phyloP scores from a whole-genome alignment of 805 yeast species.

The Maudiozyma bulderi region DNA sequence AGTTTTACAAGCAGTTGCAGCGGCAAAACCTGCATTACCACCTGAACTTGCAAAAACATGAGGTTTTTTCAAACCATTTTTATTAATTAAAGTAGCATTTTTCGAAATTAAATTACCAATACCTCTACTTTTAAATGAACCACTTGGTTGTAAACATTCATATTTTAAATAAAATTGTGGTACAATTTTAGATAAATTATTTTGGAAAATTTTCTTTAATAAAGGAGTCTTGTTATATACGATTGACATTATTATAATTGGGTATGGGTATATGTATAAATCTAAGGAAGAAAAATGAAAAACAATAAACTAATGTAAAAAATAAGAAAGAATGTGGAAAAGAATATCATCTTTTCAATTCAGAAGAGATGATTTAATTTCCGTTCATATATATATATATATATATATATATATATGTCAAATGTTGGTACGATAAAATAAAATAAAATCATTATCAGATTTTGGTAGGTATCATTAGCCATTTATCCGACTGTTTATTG shows the following conservation, averaged over 20 bases:
- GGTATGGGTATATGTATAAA: neutral
- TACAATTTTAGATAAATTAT: constrained; percentile 1
- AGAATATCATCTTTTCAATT: no score
- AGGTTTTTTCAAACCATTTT: constrained; percentile 22
- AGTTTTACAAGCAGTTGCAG: constrained; percentile 38
- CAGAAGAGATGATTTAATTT: no score
- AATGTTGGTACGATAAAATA: no score
- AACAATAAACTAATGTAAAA: neutral
- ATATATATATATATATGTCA: no score
- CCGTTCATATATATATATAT: no score
- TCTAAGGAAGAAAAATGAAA: neutral
- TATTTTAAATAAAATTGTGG: constrained; percentile 37
- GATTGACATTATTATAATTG: constrained; percentile 7
- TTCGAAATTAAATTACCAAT: constrained; percentile 38
- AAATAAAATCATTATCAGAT: no score
- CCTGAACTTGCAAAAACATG: constrained; percentile 45
- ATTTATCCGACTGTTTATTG: no score
- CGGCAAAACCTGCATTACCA: constrained; percentile 40
- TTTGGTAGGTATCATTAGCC: no score
- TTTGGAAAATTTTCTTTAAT: constrained; percentile 11
- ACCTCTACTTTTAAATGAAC: constrained; percentile 49
- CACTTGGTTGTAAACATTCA: constrained; percentile 47
- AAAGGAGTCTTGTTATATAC: constrained; percentile 20
- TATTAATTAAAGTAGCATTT: constrained; percentile 26
- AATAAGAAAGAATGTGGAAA: no score